These are phyloP conservation scores for Beauveria medogensis DNA, from an alignment of 2,329 filamentous ascomycete genomes.

Conservation along the genomic window DNA sequence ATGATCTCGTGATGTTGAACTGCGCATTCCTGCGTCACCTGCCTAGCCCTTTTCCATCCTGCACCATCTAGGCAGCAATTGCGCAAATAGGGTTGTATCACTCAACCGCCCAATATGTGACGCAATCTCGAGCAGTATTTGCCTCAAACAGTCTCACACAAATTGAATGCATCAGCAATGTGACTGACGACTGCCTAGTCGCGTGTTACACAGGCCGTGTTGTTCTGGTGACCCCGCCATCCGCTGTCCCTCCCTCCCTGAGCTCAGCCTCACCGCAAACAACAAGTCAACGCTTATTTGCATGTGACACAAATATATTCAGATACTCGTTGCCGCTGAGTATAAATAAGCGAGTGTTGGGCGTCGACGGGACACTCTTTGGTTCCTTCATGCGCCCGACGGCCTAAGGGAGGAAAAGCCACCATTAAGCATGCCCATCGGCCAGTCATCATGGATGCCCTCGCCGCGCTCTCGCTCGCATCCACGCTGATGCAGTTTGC, in stretches of 20 bases:
- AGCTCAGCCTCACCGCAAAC: constrained; percentile 2
- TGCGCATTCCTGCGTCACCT: no score
- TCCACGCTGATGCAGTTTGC: not conserved
- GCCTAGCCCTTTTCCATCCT: not conserved
- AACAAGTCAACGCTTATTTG: not conserved
- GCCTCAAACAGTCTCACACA: not conserved
- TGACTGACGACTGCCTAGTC: not conserved
- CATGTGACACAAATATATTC: not conserved
- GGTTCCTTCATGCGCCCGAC: not conserved
- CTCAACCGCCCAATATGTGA: not conserved
- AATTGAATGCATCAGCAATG: not conserved
- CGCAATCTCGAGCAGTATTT: not conserved
- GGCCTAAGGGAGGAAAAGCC: not conserved
- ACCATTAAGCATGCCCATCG: not conserved
- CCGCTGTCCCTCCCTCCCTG: not conserved
- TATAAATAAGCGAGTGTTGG: not conserved
- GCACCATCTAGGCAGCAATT: not conserved
- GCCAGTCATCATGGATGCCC: not conserved
- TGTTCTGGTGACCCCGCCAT: constrained; percentile 1
- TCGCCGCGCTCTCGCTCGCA: constrained; percentile 5
- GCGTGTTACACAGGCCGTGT: not conserved
- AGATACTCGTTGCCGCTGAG: not conserved
- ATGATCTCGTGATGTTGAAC: no score
- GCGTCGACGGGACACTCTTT: not conserved
- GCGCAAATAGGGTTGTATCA: not conserved